Percentiles rank a stretch among this genome's conserved stretches.
Evolutionary conservation across 352 stramenopile species (phyloP).

Genomic region (Pythium volutum): DNA sequence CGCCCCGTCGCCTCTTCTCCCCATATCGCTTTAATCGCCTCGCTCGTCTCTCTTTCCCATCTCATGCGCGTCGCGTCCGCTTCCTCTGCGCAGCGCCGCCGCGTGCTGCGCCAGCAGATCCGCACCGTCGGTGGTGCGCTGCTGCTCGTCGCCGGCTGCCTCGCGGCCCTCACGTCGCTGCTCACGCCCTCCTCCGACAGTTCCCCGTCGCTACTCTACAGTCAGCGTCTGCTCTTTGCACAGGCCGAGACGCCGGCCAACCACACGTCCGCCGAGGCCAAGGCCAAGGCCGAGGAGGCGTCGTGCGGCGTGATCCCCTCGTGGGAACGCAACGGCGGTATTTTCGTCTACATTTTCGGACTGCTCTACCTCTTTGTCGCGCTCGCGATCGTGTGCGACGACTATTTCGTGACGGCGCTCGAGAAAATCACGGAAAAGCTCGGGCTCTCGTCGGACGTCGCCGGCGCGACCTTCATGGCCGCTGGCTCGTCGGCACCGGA

Average conservation of each 20-base stretch:
- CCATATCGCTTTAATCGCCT: too few relatives aligned
- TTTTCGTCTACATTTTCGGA: slow-evolving; percentile 55
- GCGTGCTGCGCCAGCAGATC: slow-evolving; percentile 16
- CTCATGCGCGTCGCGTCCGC: neutral
- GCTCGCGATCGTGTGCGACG: slow-evolving; percentile 86
- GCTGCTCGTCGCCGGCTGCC: slow-evolving; percentile 10
- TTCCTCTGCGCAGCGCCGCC: neutral
- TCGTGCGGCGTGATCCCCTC: slow-evolving; percentile 32
- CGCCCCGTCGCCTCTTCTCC: neutral
- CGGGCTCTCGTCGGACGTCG: slow-evolving; percentile 68
- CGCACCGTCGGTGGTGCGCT: slow-evolving; percentile 14
- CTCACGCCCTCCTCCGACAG: neutral
- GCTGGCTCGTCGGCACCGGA: slow-evolving; percentile 78
- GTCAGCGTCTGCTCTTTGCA: neutral
- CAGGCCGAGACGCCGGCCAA: slow-evolving; percentile 1
- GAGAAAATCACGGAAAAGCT: slow-evolving; percentile 71
- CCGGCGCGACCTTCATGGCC: slow-evolving; percentile 83
- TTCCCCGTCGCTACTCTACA: neutral
- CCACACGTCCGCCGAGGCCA: slow-evolving; percentile 8
- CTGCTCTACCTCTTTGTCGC: slow-evolving; percentile 82
- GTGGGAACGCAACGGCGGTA: slow-evolving; percentile 57
- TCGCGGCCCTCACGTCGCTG: slow-evolving; percentile 6
- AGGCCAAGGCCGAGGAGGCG: slow-evolving; percentile 15
- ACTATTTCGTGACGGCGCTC: slow-evolving; percentile 83
- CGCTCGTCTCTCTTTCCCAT: neutral